Evolutionary conservation across 257 asterid species (phyloP).

Genomic region (Primulina tabacum): DNA sequence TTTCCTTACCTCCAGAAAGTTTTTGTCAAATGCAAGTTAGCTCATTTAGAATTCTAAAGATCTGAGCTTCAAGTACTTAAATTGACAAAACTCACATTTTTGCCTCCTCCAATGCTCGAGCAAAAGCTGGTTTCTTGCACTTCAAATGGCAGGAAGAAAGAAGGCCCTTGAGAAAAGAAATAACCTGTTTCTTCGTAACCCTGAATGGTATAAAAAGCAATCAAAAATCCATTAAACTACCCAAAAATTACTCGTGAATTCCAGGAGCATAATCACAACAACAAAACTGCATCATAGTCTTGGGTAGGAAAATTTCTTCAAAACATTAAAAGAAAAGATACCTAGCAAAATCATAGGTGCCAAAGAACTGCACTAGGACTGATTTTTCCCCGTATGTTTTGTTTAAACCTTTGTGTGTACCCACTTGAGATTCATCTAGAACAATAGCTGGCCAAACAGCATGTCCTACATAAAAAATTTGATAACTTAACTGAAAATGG

Average conservation of each 20-base stretch:
- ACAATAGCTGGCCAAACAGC: conserved; percentile 98
- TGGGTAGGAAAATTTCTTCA: conserved; percentile 14
- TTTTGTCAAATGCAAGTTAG: neutral
- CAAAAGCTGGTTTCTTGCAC: conserved; percentile 80
- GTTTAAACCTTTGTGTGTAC: conserved; percentile 65
- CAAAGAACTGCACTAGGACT: conserved; percentile 91
- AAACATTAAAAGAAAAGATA: conserved; percentile 26
- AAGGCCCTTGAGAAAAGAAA: conserved; percentile 85
- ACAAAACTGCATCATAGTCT: conserved; percentile 23
- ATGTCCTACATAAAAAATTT: conserved; percentile 60
- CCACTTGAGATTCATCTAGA: conserved; percentile 72
- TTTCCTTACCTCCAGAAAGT: conserved; percentile 12
- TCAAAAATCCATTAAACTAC: conserved; percentile 22
- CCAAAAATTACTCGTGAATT: conserved; percentile 21
- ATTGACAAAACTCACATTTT: conserved; percentile 59
- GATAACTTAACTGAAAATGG: conserved; percentile 7
- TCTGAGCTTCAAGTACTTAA: conserved; percentile 11
- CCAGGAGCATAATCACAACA: conserved; percentile 18
- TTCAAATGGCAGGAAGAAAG: conserved; percentile 80
- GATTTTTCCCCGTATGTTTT: conserved; percentile 74
- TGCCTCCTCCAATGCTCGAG: conserved; percentile 82
- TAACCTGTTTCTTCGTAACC: conserved; percentile 70
- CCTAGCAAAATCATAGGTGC: conserved; percentile 99
- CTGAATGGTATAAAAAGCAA: conserved; percentile 39
- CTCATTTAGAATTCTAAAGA: conserved; percentile 20